Percentiles rank a stretch among this genome's conserved stretches.
phyloP scores from a whole-genome alignment of 2,329 filamentous ascomycete species.

The Talaromyces sp. region DNA sequence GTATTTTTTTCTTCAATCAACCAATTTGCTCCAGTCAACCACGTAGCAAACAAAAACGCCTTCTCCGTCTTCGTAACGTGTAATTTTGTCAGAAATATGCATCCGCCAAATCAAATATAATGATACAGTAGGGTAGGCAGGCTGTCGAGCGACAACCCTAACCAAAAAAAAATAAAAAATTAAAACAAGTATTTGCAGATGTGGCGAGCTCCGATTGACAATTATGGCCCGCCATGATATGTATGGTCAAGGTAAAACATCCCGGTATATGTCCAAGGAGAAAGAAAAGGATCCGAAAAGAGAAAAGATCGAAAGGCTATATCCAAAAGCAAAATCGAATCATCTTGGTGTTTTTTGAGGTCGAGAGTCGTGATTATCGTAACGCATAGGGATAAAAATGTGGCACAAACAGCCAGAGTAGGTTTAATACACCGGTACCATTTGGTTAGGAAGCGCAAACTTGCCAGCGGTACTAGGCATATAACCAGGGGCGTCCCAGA shows the following conservation, averaged over 20 bases:
- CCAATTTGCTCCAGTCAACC: conserved; percentile 9
- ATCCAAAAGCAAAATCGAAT: conserved; percentile 1
- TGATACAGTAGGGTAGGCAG: conserved; percentile 4
- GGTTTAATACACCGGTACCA: conserved; percentile 25
- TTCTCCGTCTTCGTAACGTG: conserved; percentile 11
- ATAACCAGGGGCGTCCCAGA: conserved; percentile 21
- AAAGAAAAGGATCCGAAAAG: not conserved
- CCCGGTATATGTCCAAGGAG: conserved; percentile 7
- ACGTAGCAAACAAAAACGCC: conserved; percentile 11
- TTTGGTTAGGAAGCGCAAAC: conserved; percentile 9
- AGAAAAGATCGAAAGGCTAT: not conserved
- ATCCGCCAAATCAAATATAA: conserved; percentile 8
- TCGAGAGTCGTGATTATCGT: conserved; percentile 11
- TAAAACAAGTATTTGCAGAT: conserved; percentile 12
- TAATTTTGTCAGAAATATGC: conserved; percentile 7
- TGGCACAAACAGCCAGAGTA: not conserved
- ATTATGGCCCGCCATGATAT: conserved; percentile 6
- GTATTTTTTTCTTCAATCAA: conserved; percentile 18
- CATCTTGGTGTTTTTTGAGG: not conserved
- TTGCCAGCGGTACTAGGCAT: conserved; percentile 25
- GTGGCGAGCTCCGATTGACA: conserved; percentile 1
- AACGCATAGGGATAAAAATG: not conserved
- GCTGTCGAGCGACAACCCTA: not conserved
- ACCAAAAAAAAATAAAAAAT: not conserved
- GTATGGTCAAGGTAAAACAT: not conserved